Evolutionary conservation across 495 filamentous ascomycete genomes (phyloP), one percentile per base, ranked within the genome.

Genomic region (Neurospora pannonica): DNA sequence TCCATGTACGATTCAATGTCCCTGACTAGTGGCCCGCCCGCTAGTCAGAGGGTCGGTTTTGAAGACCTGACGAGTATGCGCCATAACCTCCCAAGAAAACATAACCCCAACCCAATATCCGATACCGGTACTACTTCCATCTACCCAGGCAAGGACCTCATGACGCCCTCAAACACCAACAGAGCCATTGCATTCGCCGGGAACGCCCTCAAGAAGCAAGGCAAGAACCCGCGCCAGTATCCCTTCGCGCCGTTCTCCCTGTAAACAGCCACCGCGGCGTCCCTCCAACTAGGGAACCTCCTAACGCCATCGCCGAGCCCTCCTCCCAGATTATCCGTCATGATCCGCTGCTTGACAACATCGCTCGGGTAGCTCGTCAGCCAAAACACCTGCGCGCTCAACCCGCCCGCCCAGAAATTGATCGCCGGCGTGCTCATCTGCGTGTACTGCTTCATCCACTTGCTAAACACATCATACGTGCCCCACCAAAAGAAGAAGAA

Each of bases 401-500:
- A 85, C 1, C 96, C 96, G 15, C 96, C 96, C 0, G 96, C 96
- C 96, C 94, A 98, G 86, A 99, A 99, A 78, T 98, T 98, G 76
- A 98, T 87, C 2, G 89, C 89, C 8, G 95, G 93, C 1, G 90
- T 88, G 24, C 92, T 92, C 73, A 97, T 84, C n/a, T 70, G 83
- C 19, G 94, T 97, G 70, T 89, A 84, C 31, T 88, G 81, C 46
- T 86, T 82, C 78, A 99, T 84, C 73, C 87, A 80, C 24, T 89
- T 85, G 19, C 92, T 93, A 73, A 98, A 86, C 24, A 97, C 71
- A 75, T 97, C 95, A 83, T 99, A 99, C 42, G 89, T 91, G 13
- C 91, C 92, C 96, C 96, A 99, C 95, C 94, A 97, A 85, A 92
- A 96, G 87, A 97, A 97, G 87, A 99, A 99, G 82, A 94, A 97